These are phyloP conservation scores for Chimonanthus praecox DNA, from an alignment of 164 flowering plant species.

Conservation along the genomic window DNA sequence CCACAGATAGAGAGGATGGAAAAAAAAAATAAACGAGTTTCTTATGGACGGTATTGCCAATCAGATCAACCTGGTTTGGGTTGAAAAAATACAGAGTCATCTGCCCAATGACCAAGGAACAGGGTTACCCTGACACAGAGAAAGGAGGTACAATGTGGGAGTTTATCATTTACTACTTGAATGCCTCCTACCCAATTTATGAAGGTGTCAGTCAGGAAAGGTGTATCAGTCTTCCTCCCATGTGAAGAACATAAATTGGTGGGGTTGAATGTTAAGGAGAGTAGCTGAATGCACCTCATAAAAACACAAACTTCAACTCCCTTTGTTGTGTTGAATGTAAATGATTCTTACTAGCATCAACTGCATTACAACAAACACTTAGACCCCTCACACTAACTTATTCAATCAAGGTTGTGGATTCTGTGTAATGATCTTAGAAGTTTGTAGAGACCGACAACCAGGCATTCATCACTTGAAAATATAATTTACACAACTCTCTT, in stretches of 20 bases:
- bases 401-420: not conserved
- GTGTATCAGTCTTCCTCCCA: constrained; percentile 8
- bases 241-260: constrained; percentile 14
- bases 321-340: no score
- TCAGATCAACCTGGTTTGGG: no score
- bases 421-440: not conserved
- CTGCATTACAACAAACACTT: not conserved
- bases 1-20: no score
- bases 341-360: not conserved
- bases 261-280: constrained; percentile 7
- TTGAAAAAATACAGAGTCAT: not conserved
- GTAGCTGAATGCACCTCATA: constrained; percentile 16
- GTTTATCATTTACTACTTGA: not conserved
- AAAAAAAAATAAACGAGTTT: no score
- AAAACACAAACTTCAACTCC: not conserved
- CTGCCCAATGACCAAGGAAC: not conserved
- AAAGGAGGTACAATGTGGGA: not conserved
- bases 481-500: not conserved
- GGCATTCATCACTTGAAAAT: not conserved
- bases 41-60: no score
- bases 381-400: not conserved
- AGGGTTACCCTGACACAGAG: not conserved
- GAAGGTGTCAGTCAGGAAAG: not conserved
- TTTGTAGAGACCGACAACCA: not conserved
- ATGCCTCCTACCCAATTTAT: not conserved